Evolutionary conservation across 495 filamentous ascomycete genomes (phyloP).

Genomic region (Neurospora cerealis): DNA sequence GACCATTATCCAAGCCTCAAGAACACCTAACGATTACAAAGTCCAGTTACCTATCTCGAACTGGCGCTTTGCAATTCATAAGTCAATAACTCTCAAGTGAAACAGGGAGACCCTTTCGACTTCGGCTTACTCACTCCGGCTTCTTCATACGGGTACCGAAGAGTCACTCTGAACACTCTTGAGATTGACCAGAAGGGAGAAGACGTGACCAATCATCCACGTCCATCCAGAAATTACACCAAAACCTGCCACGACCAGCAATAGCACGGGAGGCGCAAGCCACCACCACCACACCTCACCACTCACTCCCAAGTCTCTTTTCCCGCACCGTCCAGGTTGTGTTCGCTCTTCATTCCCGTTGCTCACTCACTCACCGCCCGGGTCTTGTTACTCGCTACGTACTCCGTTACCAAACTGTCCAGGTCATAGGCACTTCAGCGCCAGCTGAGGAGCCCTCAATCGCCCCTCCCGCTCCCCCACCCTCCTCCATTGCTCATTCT

Average conservation of each 20-base stretch:
- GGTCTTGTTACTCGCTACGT: not conserved
- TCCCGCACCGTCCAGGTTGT: not conserved
- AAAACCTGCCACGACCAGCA: not conserved
- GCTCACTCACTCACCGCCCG: not conserved
- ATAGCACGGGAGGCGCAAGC: not conserved
- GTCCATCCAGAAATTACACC: not conserved
- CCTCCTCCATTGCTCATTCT: not conserved
- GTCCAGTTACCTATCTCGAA: not conserved
- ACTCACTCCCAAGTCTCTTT: not conserved
- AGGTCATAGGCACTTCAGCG: not conserved
- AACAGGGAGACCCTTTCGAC: not conserved
- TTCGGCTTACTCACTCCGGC: not conserved
- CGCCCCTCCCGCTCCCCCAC: not conserved
- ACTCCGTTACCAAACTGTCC: not conserved
- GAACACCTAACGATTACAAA: not conserved
- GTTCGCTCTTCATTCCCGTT: not conserved
- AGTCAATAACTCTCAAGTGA: not conserved
- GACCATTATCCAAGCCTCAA: not conserved
- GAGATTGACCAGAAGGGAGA: not conserved
- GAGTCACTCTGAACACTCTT: not conserved
- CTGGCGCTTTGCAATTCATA: not conserved
- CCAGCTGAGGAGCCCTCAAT: not conserved
- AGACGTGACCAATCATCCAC: not conserved
- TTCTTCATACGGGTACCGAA: not conserved
- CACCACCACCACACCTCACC: not conserved